Evolutionary conservation across 257 asterid genomes (phyloP).

Genomic region (Salvia splendens): DNA sequence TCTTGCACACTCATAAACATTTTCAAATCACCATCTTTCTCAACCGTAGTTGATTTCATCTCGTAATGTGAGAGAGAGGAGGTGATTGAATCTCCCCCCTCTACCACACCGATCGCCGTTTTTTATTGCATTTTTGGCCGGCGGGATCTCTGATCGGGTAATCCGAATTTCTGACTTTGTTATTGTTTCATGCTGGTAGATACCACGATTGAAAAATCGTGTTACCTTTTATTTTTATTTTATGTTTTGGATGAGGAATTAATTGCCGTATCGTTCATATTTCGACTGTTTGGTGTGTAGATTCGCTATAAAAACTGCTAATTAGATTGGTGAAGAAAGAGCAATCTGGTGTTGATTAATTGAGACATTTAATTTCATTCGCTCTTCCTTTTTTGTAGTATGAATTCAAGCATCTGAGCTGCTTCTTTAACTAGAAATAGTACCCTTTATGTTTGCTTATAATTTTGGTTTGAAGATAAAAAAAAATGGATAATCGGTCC

Average conservation of each 20-base stretch:
- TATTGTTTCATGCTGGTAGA: conserved; percentile 16
- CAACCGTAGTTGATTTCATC: conserved; percentile 6
- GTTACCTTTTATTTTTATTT: not conserved
- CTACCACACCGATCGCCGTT: conserved; percentile 32
- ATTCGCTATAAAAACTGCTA: conserved; percentile 22
- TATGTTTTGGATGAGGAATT: not conserved
- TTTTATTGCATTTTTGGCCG: conserved; percentile 32
- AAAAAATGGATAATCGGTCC: too few species aligned
- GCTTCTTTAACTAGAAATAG: conserved; percentile 10
- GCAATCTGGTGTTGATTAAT: conserved; percentile 14
- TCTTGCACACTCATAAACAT: not conserved
- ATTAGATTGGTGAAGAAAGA: conserved; percentile 18
- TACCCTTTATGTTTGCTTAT: not conserved
- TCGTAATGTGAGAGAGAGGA: conserved; percentile 15
- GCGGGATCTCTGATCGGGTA: conserved; percentile 48
- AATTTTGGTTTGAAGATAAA: conserved; percentile 15
- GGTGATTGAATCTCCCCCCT: conserved; percentile 15
- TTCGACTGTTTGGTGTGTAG: conserved; percentile 14
- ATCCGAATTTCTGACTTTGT: conserved; percentile 6
- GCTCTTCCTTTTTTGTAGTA: not conserved
- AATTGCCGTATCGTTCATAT: not conserved
- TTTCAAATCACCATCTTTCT: not conserved
- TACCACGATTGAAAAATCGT: conserved; percentile 16
- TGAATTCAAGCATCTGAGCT: conserved; percentile 16
- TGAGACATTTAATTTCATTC: conserved; percentile 4